These are phyloP conservation scores for Oemleria cerasiformis DNA, from an alignment of 306 rosid genomes.

Conservation along the genomic window DNA sequence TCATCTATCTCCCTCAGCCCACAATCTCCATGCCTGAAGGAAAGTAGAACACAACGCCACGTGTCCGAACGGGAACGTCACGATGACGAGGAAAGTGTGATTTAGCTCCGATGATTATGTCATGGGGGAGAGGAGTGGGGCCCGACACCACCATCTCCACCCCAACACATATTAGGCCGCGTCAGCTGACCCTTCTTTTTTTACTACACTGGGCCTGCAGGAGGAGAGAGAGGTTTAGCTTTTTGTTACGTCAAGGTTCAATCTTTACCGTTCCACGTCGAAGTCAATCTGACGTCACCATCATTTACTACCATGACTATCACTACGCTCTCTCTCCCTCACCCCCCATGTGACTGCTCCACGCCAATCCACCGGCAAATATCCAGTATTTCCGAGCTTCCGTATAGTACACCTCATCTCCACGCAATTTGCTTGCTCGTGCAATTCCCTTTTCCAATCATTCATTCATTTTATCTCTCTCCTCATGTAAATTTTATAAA, in stretches of 20 bases:
- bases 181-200: slow-evolving; percentile 30
- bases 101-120: slow-evolving; percentile 52
- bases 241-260: slow-evolving; percentile 57
- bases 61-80: slow-evolving; percentile 58
- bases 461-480: neutral
- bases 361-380: slow-evolving; percentile 44
- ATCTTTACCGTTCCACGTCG: slow-evolving; percentile 53
- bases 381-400: slow-evolving; percentile 35
- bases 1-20: slow-evolving; percentile 12
- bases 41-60: slow-evolving; percentile 47
- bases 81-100: slow-evolving; percentile 43
- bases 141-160: neutral
- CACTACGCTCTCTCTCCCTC: neutral
- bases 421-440: slow-evolving; percentile 23
- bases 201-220: slow-evolving; percentile 13
- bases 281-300: slow-evolving; percentile 51
- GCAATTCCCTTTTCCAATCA: neutral
- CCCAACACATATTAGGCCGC: slow-evolving; percentile 28
- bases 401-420: neutral
- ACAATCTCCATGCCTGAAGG: slow-evolving; percentile 51
- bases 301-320: slow-evolving; percentile 21
- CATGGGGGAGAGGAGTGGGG: slow-evolving; percentile 33
- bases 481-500: neutral
- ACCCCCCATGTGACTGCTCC: slow-evolving; percentile 56
- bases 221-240: slow-evolving; percentile 9